These are phyloP conservation scores for Tetradesmus lagerheimii DNA, from an alignment of 139 green algal genomes.

Conservation along the genomic window DNA sequence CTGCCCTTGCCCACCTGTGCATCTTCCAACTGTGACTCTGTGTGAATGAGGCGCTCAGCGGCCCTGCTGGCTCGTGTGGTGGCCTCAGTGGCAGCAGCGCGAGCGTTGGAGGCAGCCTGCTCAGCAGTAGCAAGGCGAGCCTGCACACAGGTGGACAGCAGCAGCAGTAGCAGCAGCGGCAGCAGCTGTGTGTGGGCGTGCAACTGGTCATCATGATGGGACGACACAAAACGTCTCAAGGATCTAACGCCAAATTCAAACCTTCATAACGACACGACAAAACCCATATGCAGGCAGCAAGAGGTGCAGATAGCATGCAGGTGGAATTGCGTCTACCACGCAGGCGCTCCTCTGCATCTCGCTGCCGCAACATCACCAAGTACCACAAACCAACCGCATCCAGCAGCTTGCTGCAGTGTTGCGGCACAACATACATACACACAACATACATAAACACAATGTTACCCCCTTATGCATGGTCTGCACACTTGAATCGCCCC, in stretches of 20 bases:
- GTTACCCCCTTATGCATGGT: background rate
- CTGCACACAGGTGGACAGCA: background rate
- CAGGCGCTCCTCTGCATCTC: background rate
- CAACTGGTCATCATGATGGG: too few species aligned
- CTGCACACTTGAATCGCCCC: background rate
- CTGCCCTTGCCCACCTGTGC: background rate
- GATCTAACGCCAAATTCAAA: too few species aligned
- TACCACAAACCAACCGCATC: too few species aligned
- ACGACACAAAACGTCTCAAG: too few species aligned
- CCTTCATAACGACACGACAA: too few species aligned
- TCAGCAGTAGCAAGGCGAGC: conserved; percentile 46
- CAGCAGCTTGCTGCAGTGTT: too few species aligned
- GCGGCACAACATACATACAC: too few species aligned
- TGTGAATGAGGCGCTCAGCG: conserved; percentile 59
- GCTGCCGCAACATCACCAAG: too few species aligned
- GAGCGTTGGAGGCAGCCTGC: conserved; percentile 36
- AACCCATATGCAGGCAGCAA: too few species aligned
- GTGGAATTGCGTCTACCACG: too few species aligned
- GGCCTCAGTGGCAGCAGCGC: conserved; percentile 56
- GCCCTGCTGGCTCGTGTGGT: conserved; percentile 54
- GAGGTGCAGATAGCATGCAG: too few species aligned
- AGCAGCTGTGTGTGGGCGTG: background rate
- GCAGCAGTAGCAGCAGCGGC: background rate
- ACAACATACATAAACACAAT: too few species aligned
- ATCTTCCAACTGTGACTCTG: conserved; percentile 54